Evolutionary conservation across 805 yeast species (phyloP).

Genomic region (Torulaspora indica): DNA sequence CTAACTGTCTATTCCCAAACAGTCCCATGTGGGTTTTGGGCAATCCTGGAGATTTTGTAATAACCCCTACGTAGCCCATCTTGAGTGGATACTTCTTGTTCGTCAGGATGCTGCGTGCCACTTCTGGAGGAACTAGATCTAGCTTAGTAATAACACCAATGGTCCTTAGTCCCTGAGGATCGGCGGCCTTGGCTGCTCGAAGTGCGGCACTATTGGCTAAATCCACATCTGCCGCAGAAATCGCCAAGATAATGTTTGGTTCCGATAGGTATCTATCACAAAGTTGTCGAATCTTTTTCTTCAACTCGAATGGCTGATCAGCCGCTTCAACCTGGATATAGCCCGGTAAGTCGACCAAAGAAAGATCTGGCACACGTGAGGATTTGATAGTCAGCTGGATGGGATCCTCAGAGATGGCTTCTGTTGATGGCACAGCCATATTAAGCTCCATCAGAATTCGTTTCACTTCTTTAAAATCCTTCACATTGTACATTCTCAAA

Average conservation of each 20-base stretch:
- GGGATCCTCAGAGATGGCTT: constrained; percentile 89
- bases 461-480: constrained; percentile 86
- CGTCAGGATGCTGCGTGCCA: constrained; percentile 61
- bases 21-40: constrained; percentile 15
- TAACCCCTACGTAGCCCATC: constrained; percentile 99
- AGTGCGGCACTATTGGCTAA: constrained; percentile 93
- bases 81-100: constrained; percentile 83
- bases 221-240: constrained; percentile 97
- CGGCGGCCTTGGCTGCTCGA: constrained; percentile 81
- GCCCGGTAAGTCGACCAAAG: constrained; percentile 94
- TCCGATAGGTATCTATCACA: constrained; percentile 83
- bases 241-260: constrained; percentile 93
- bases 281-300: constrained; percentile 67
- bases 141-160: constrained; percentile 93
- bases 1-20: constrained; percentile 16
- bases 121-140: constrained; percentile 77
- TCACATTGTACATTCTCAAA: constrained; percentile 69
- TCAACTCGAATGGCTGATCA: constrained; percentile 85
- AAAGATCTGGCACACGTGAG: constrained; percentile 85
- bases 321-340: constrained; percentile 96
- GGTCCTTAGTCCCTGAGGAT: constrained; percentile 92
- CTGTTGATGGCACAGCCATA: constrained; percentile 82
- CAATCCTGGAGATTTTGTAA: constrained; percentile 65
- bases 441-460: constrained; percentile 81
- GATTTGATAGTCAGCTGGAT: constrained; percentile 88